Percentiles rank a stretch among this genome's conserved stretches.
Conservation (phyloP, 352 stramenopile species). For the Globisporangium apiculatum region DNA sequence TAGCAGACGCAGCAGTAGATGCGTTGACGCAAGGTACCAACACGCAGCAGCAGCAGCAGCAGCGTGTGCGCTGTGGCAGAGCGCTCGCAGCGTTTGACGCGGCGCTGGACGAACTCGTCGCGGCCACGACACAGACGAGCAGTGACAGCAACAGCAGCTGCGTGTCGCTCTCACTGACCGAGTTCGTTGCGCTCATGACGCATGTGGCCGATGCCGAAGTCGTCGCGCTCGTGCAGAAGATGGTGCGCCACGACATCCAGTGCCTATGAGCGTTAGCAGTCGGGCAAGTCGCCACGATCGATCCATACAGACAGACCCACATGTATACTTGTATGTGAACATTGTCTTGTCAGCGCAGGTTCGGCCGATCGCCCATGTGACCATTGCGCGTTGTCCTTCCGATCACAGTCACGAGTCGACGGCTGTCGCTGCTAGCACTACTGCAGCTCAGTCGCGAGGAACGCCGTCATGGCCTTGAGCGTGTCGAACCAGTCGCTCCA, state of each 20-base stretch:
- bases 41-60: neutral
- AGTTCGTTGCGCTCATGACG: conserved; percentile 31
- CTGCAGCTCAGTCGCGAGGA: conserved; percentile 29
- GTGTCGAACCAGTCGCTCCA: conserved; percentile 81
- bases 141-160: neutral
- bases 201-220: conserved; percentile 26
- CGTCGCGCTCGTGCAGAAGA: conserved; percentile 43
- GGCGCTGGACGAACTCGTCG: conserved; percentile 14
- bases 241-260: conserved; percentile 41
- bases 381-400: neutral
- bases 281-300: too few species aligned
- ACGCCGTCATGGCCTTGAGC: conserved; percentile 56
- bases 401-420: neutral
- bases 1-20: neutral
- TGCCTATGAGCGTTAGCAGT: conserved; percentile 29
- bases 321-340: too few species aligned
- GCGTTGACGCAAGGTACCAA: neutral
- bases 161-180: conserved; percentile 19
- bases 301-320: too few species aligned
- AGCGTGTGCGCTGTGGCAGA: neutral
- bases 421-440: neutral
- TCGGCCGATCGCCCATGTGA: neutral
- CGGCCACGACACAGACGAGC: neutral
- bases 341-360: too few species aligned
- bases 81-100: conserved; percentile 15